A percentile compares a stretch with the other conserved stretches of the same genome.
Evolutionary conservation across 306 rosid species (phyloP).

Genomic region (Prunus mongolica): DNA sequence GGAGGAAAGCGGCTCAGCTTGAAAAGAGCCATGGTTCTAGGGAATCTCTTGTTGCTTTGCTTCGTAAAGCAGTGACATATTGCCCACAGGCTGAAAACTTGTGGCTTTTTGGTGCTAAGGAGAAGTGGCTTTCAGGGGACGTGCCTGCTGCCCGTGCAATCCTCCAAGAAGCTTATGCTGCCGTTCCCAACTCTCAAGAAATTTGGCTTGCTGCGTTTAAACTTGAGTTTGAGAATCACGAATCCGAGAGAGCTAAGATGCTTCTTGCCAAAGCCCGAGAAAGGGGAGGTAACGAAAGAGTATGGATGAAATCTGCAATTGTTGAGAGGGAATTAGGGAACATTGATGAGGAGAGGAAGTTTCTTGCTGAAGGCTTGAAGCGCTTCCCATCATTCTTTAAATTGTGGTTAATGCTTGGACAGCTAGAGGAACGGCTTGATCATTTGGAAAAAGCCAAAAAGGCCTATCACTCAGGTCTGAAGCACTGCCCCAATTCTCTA

Average conservation of each 20-base stretch:
- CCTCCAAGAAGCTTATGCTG: slow-evolving; percentile 86
- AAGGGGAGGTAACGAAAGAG: slow-evolving; percentile 79
- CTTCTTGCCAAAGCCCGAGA: slow-evolving; percentile 75
- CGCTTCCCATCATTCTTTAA: slow-evolving; percentile 74
- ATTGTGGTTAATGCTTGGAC: slow-evolving; percentile 92
- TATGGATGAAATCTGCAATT: slow-evolving; percentile 94
- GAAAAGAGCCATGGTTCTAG: slow-evolving; percentile 1
- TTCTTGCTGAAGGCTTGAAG: slow-evolving; percentile 70
- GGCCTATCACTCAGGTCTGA: slow-evolving; percentile 64
- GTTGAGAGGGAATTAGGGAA: slow-evolving; percentile 83
- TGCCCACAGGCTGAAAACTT: slow-evolving; percentile 77
- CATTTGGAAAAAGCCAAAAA: slow-evolving; percentile 66
- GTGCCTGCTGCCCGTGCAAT: slow-evolving; percentile 79
- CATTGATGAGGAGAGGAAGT: slow-evolving; percentile 62
- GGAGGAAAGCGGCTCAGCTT: slow-evolving; percentile 59
- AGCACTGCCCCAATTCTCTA: slow-evolving; percentile 57
- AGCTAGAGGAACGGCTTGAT: slow-evolving; percentile 70
- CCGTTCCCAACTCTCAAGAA: slow-evolving; percentile 83
- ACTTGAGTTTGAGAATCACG: slow-evolving; percentile 86
- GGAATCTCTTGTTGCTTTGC: slow-evolving; percentile 13
- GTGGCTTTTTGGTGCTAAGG: slow-evolving; percentile 97
- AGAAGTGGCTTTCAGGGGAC: slow-evolving; percentile 93
- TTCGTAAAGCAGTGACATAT: neutral
- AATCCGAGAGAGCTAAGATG: slow-evolving; percentile 85
- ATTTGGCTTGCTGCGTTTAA: slow-evolving; percentile 89